Conservation (phyloP, 1,284 basidiomycete genomes). For the Ganoderma meredithae region DNA sequence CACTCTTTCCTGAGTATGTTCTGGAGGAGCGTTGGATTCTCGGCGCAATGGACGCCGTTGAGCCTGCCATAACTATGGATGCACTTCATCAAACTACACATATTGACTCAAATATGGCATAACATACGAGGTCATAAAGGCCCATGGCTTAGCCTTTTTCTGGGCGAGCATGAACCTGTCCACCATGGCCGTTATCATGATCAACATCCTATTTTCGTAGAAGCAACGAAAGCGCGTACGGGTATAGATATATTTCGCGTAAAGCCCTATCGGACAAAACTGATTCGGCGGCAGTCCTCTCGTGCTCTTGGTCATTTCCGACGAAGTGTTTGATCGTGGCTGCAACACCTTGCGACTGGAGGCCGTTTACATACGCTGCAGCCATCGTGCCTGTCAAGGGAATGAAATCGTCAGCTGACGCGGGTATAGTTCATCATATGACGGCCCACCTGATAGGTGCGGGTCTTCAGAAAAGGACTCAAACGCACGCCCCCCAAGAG, state of each 20-base stretch:
- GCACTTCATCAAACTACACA: conserved; percentile 17
- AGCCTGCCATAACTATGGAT: conserved; percentile 66
- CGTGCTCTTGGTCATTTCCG: conserved; percentile 73
- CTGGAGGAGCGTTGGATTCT: conserved; percentile 60
- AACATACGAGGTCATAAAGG: conserved; percentile 67
- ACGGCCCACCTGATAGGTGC: conserved; percentile 58
- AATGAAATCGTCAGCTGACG: conserved; percentile 2
- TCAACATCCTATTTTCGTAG: not conserved
- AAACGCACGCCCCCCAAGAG: conserved; percentile 69
- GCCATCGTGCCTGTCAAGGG: conserved; percentile 56
- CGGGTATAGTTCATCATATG: too few species aligned
- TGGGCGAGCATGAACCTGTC: conserved; percentile 74
- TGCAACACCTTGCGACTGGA: conserved; percentile 69
- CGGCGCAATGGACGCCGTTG: conserved; percentile 68
- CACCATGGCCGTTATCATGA: not conserved
- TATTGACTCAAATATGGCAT: not conserved
- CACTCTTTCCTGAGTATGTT: conserved; percentile 72
- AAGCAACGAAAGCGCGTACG: conserved; percentile 49
- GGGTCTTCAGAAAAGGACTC: conserved; percentile 78
- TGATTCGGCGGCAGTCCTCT: conserved; percentile 67
- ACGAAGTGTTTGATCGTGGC: conserved; percentile 60
- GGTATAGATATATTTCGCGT: conserved; percentile 76
- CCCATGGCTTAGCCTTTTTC: conserved; percentile 63
- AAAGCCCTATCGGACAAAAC: conserved; percentile 69
- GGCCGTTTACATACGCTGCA: conserved; percentile 69